A percentile compares a stretch with the other conserved stretches of the same genome.
These are phyloP conservation scores for Cladosporium sp. DNA, from an alignment of 2,329 filamentous ascomycete genomes.

Conservation along the genomic window DNA sequence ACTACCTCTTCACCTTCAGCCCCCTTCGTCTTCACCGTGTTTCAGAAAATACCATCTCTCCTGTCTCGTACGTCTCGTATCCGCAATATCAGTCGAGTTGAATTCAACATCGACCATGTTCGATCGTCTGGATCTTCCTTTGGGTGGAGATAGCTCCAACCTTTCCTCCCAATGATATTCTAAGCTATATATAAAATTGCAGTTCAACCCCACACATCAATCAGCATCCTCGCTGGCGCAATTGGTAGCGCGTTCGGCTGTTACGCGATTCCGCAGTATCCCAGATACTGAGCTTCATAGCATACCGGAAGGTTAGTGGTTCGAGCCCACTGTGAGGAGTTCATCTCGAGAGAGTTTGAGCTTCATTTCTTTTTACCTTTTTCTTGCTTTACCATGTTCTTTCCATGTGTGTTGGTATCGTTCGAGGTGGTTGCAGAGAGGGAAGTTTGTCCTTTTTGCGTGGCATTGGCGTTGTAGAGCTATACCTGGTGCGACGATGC, in stretches of 20 bases:
- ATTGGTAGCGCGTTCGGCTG: neutral
- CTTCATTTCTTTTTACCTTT: neutral
- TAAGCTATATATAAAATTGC: no score
- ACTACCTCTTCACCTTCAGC: neutral
- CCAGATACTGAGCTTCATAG: neutral
- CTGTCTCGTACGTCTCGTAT: neutral
- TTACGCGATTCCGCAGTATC: neutral
- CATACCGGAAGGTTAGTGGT: neutral
- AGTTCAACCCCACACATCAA: no score
- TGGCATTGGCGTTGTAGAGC: neutral
- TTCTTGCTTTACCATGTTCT: neutral
- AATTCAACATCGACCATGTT: neutral
- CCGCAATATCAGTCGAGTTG: neutral
- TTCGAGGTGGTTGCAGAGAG: neutral
- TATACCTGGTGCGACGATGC: no score
- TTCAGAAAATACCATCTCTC: neutral
- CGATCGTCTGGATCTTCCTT: neutral
- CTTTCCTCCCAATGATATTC: no score
- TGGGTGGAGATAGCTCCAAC: no score
- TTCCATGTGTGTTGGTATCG: neutral
- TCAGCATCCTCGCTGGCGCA: neutral
- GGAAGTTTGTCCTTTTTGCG: neutral
- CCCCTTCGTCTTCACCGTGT: neutral
- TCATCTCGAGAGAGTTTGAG: neutral
- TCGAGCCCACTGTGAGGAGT: neutral